Conservation (phyloP, 768 basidiomycete genomes). For the Russula foetens region DNA sequence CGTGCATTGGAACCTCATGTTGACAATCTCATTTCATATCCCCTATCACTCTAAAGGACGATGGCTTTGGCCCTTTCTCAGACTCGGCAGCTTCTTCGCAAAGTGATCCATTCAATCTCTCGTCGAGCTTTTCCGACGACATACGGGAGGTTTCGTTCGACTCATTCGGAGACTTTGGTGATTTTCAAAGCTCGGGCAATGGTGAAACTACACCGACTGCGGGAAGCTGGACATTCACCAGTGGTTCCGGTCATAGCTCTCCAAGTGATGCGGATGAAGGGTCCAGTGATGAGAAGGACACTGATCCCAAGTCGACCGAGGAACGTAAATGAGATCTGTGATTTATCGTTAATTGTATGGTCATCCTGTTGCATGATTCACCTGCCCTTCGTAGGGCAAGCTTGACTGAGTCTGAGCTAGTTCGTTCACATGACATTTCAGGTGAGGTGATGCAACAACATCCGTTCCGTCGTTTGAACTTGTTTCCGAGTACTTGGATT, state of each 20-base stretch:
- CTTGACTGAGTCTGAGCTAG: neutral
- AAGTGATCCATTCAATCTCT: constrained; percentile 46
- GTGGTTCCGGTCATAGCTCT: constrained; percentile 24
- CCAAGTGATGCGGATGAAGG: constrained; percentile 11
- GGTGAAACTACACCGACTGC: constrained; percentile 54
- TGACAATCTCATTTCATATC: neutral
- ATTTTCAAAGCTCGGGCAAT: constrained; percentile 54
- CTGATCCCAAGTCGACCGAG: neutral
- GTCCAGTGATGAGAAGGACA: constrained; percentile 15
- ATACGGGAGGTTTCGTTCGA: constrained; percentile 63
- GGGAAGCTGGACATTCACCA: constrained; percentile 65
- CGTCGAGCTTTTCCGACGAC: constrained; percentile 48
- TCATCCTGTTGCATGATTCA: neutral
- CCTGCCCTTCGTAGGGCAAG: neutral
- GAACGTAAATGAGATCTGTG: constrained; percentile 8
- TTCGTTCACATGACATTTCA: neutral
- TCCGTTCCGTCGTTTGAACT: too few relatives aligned
- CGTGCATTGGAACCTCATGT: constrained; percentile 17
- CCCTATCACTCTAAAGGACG: constrained; percentile 32
- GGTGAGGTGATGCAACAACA: neutral
- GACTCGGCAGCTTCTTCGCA: constrained; percentile 45
- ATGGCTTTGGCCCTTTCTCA: constrained; percentile 76
- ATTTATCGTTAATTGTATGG: constrained; percentile 17
- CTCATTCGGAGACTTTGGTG: constrained; percentile 58
- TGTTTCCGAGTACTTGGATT: neutral